These are phyloP conservation scores for Pezicula radicicola DNA, from an alignment of 2,329 filamentous ascomycete species.

Conservation along the genomic window DNA sequence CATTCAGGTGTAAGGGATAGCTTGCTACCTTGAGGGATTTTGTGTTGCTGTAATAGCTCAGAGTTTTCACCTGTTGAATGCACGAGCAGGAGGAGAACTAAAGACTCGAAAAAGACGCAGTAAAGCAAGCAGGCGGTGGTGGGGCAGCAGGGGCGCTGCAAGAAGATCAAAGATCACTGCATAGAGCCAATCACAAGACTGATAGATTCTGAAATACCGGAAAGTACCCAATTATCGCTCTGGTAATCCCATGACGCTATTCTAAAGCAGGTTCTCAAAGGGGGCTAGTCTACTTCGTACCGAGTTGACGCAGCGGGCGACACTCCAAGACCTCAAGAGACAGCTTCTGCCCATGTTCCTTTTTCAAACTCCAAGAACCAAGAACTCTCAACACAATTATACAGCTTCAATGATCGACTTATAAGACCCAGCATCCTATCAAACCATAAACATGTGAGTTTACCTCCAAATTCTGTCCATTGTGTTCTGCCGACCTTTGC, in stretches of 20 bases:
- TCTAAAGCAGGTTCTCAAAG: neutral
- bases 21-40: too few species aligned
- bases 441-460: neutral
- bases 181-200: neutral
- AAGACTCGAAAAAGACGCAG: neutral
- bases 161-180: neutral
- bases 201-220: neutral
- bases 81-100: neutral
- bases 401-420: conserved; percentile 2
- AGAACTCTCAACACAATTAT: neutral
- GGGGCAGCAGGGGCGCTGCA: neutral
- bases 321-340: neutral
- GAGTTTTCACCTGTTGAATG: too few species aligned
- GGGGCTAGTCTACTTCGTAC: too few species aligned
- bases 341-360: neutral
- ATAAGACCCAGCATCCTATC: neutral
- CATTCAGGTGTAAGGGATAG: too few species aligned
- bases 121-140: neutral
- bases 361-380: neutral
- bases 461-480: neutral
- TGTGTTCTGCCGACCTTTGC: neutral
- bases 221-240: neutral
- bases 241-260: neutral
- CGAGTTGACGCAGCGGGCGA: too few species aligned
- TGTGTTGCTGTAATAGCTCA: too few species aligned